Evolutionary conservation across 1,284 basidiomycete species (phyloP).

Genomic region (Stygiomarasmius scandens): DNA sequence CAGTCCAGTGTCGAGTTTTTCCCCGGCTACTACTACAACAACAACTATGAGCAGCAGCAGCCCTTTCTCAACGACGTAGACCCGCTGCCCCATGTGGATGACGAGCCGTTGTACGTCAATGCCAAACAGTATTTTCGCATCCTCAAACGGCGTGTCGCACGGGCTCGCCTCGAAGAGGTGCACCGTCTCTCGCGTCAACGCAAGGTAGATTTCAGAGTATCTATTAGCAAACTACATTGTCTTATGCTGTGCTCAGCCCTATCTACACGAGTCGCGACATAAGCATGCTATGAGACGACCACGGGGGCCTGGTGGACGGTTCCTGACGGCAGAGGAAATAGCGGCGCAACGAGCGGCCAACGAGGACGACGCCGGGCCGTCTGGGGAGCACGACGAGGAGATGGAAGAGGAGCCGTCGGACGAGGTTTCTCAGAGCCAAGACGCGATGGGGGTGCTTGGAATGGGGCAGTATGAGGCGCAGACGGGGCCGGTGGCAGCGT

Average conservation of each 20-base stretch:
- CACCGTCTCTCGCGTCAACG: slow-evolving; percentile 88
- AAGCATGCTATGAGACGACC: slow-evolving; percentile 97
- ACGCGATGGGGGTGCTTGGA: neutral
- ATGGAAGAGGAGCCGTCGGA: slow-evolving; percentile 25
- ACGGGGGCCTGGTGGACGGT: slow-evolving; percentile 93
- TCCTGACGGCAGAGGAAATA: slow-evolving; percentile 94
- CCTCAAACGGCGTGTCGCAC: slow-evolving; percentile 86
- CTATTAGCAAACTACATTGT: neutral
- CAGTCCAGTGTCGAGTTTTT: slow-evolving; percentile 57
- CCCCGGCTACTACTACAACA: slow-evolving; percentile 39
- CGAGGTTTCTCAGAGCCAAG: slow-evolving; percentile 21
- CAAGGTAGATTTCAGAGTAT: slow-evolving; percentile 61
- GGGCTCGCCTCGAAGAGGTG: slow-evolving; percentile 89
- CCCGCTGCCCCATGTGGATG: slow-evolving; percentile 59
- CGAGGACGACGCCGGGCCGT: slow-evolving; percentile 32
- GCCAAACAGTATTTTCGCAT: slow-evolving; percentile 98
- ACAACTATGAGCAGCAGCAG: slow-evolving; percentile 16
- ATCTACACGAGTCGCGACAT: slow-evolving; percentile 96
- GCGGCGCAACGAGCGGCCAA: slow-evolving; percentile 67
- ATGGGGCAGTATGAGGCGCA: slow-evolving; percentile 11
- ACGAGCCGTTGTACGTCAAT: slow-evolving; percentile 96
- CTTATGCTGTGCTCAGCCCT: slow-evolving; percentile 63
- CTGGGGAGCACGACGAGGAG: slow-evolving; percentile 39
- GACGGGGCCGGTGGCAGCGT: slow-evolving; percentile 13
- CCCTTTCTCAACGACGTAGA: slow-evolving; percentile 25